These are phyloP conservation scores for Coriaria nepalensis DNA, from an alignment of 306 rosid species.

Conservation along the genomic window DNA sequence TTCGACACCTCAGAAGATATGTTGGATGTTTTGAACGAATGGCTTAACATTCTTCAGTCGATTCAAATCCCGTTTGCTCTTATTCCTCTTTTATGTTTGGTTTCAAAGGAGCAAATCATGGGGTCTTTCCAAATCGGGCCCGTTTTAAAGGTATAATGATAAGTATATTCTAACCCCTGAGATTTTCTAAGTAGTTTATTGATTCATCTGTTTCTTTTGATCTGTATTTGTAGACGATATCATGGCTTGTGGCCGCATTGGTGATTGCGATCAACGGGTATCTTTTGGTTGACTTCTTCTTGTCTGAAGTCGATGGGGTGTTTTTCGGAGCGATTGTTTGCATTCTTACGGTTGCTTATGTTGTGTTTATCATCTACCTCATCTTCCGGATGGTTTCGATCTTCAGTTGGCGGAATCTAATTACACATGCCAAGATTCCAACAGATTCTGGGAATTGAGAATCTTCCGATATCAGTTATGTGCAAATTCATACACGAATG, in stretches of 20 bases:
- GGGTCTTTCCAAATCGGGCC: slow-evolving; percentile 75
- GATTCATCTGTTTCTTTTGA: too few species aligned
- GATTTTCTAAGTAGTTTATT: too few species aligned
- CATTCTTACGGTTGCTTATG: slow-evolving; percentile 44
- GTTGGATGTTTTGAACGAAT: slow-evolving; percentile 71
- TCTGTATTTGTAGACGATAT: slow-evolving; percentile 29
- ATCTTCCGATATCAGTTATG: too few species aligned
- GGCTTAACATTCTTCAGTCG: slow-evolving; percentile 98
- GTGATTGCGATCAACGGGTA: slow-evolving; percentile 90
- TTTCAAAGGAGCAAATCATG: slow-evolving; percentile 85
- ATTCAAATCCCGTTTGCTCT: slow-evolving; percentile 95
- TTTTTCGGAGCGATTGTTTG: slow-evolving; percentile 18
- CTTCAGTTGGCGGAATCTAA: slow-evolving; percentile 29
- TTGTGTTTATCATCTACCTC: slow-evolving; percentile 68
- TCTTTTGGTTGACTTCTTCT: slow-evolving; percentile 70
- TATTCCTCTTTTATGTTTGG: slow-evolving; percentile 88
- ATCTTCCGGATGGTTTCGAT: slow-evolving; percentile 27
- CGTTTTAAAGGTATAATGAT: slow-evolving; percentile 50
- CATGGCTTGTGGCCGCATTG: slow-evolving; percentile 92
- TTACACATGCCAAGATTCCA: slow-evolving; percentile 25
- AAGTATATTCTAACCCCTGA: not conserved
- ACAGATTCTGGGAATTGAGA: slow-evolving; percentile 27
- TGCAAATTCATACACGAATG: too few species aligned
- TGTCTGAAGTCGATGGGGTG: slow-evolving; percentile 53
- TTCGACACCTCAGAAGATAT: slow-evolving; percentile 67